Evolutionary conservation across 1,284 basidiomycete species (phyloP).

Genomic region (Austroboletus olivaceoglutinosus): DNA sequence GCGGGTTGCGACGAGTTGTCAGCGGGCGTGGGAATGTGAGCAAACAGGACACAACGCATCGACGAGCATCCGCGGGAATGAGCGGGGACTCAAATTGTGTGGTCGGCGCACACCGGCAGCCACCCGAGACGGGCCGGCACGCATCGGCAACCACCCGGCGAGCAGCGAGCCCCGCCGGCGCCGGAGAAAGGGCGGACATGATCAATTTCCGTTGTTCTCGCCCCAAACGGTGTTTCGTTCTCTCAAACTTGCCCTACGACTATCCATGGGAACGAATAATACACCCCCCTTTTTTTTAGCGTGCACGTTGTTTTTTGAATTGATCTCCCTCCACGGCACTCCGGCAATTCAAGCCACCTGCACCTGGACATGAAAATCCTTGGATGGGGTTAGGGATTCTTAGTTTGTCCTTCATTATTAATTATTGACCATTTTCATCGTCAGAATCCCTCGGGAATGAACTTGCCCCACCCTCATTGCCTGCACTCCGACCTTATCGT

Average conservation of each 20-base stretch:
- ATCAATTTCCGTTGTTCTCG: conserved; percentile 12
- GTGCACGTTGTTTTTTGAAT: not conserved
- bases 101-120: not conserved
- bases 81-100: not conserved
- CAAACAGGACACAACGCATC: conserved; percentile 5
- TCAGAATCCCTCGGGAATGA: conserved; percentile 19
- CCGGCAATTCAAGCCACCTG: conserved; percentile 2
- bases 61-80: not conserved
- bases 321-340: not conserved
- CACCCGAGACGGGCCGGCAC: not conserved
- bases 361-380: not conserved
- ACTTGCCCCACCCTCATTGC: conserved; percentile 1
- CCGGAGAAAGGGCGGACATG: not conserved
- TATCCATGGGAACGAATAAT: not conserved
- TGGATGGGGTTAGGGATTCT: not conserved
- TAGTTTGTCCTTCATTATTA: too few species aligned
- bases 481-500: conserved; percentile 19
- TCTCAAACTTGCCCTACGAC: not conserved
- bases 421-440: not conserved
- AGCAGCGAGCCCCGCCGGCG: too few species aligned
- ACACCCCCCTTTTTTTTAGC: not conserved
- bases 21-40: not conserved
- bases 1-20: not conserved
- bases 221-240: not conserved
- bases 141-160: not conserved